Percentiles rank a stretch among this genome's conserved stretches.
These are phyloP conservation scores for Monosporozyma siamensis DNA, from an alignment of 805 yeast species.

Conservation along the genomic window DNA sequence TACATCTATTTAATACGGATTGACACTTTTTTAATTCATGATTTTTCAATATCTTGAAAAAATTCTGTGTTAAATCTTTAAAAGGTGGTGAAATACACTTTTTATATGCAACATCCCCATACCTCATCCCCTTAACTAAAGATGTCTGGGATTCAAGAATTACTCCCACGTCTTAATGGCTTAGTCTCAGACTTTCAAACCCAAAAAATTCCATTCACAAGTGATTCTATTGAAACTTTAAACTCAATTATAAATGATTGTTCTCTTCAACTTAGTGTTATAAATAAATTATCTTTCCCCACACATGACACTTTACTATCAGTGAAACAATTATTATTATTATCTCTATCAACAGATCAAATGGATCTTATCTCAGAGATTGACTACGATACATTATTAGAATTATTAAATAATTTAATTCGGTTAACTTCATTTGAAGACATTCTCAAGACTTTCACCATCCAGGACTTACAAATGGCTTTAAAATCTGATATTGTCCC, in stretches of 20 bases:
- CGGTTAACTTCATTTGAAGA: constrained; percentile 19
- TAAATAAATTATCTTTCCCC: constrained; percentile 6
- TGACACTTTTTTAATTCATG: too few relatives aligned
- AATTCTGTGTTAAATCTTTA: too few relatives aligned
- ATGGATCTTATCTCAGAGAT: constrained; percentile 4
- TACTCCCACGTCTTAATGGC: not conserved
- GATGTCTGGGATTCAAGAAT: not conserved
- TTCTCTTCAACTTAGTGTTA: constrained; percentile 14
- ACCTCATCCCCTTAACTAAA: too few relatives aligned
- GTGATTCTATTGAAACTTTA: not conserved
- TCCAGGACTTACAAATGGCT: constrained; percentile 18
- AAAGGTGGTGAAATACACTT: too few relatives aligned
- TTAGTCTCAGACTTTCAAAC: not conserved
- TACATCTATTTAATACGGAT: too few relatives aligned
- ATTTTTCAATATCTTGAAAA: too few relatives aligned
- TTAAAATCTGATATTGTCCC: constrained; percentile 14
- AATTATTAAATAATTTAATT: constrained; percentile 15
- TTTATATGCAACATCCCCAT: too few relatives aligned
- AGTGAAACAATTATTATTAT: constrained; percentile 13
- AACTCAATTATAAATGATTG: constrained; percentile 5
- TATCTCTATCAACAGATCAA: too few relatives aligned
- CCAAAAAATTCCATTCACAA: not conserved
- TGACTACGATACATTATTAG: constrained; percentile 17
- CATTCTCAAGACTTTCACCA: constrained; percentile 14
- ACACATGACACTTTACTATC: constrained; percentile 12